Evolutionary conservation across 306 rosid genomes (phyloP).

Genomic region (Dalbergia cochinchinensis): DNA sequence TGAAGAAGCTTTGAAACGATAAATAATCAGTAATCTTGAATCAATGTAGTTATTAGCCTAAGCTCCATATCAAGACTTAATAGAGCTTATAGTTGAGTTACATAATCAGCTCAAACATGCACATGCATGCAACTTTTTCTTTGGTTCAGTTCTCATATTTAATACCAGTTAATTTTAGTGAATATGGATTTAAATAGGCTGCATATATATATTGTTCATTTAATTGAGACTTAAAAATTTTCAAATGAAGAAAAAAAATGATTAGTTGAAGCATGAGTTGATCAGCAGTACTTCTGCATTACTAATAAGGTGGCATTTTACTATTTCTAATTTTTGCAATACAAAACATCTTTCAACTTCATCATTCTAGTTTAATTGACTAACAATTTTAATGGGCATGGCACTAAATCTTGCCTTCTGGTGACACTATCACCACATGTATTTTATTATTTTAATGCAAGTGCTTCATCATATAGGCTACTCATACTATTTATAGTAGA

Average conservation of each 20-base stretch:
- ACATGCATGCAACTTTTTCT: neutral
- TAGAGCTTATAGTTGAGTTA: neutral
- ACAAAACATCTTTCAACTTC: neutral
- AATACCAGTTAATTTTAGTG: too few species aligned
- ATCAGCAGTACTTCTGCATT: too few species aligned
- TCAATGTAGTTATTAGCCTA: neutral
- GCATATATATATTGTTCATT: neutral
- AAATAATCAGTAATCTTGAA: neutral
- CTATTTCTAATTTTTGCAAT: too few species aligned
- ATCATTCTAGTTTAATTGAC: neutral
- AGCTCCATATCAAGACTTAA: neutral
- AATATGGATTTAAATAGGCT: too few species aligned
- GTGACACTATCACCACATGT: neutral
- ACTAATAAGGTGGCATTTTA: too few species aligned
- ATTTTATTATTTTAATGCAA: neutral
- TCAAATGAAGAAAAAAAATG: neutral
- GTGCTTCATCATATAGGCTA: neutral
- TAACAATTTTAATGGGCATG: neutral
- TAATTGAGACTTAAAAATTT: neutral
- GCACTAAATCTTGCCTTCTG: neutral
- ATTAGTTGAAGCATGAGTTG: neutral
- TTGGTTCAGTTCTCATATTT: neutral
- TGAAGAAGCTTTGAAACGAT: neutral
- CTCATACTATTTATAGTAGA: neutral
- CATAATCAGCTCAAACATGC: neutral